Evolutionary conservation across 805 yeast genomes (phyloP).

Genomic region (Nakazawaea ernobii): DNA sequence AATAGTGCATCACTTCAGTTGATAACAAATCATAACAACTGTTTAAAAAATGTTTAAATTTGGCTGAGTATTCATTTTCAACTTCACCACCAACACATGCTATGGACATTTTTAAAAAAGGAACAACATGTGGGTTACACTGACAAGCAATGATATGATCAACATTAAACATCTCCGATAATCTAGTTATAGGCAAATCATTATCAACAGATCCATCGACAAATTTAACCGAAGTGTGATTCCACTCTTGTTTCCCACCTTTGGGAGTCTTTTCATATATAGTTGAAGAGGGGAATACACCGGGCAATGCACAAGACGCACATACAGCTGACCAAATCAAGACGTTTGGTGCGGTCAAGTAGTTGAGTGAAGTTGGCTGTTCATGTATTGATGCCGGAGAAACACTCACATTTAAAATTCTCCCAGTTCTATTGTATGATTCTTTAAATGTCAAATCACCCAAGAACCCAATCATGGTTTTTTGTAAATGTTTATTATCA

Average conservation of each 20-base stretch:
- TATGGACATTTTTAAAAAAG: constrained; percentile 66
- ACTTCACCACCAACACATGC: constrained; percentile 66
- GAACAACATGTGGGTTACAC: constrained; percentile 94
- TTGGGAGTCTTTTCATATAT: constrained; percentile 76
- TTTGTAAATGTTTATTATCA: constrained; percentile 64
- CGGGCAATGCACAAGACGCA: constrained; percentile 92
- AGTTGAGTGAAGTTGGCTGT: constrained; percentile 78
- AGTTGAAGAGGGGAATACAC: constrained; percentile 81
- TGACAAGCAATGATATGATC: constrained; percentile 97
- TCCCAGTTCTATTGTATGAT: constrained; percentile 90
- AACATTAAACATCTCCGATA: constrained; percentile 95
- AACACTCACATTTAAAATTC: constrained; percentile 89
- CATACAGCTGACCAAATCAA: constrained; percentile 85
- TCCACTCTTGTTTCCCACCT: constrained; percentile 80
- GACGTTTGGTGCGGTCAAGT: constrained; percentile 77
- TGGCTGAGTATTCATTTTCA: constrained; percentile 54
- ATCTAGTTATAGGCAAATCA: constrained; percentile 84
- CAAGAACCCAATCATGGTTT: constrained; percentile 69
- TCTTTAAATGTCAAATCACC: constrained; percentile 93
- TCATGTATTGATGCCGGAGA: constrained; percentile 89
- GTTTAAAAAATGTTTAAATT: constrained; percentile 45
- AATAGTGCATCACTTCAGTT: constrained; percentile 71
- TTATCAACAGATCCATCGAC: constrained; percentile 96
- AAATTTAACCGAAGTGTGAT: constrained; percentile 66
- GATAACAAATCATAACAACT: constrained; percentile 53